Evolutionary conservation across 495 filamentous ascomycete genomes (phyloP).

Genomic region (Tuber melanosporum): DNA sequence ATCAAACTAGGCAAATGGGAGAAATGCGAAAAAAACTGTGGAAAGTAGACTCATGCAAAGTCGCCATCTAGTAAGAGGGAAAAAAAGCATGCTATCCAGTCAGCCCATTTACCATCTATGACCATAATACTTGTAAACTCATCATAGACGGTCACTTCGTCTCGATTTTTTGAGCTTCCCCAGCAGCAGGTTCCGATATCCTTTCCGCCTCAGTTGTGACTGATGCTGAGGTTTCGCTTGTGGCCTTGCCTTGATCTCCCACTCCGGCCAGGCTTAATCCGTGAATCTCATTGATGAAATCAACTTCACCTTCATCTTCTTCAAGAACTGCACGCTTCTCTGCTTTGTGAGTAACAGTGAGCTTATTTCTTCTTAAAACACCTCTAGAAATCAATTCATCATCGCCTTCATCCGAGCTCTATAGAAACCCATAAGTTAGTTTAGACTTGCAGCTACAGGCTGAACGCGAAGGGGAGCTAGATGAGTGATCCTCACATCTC

Average conservation of each 20-base stretch:
- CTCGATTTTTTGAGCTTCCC: background rate
- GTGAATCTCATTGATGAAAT: constrained; percentile 24
- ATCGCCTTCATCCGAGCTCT: constrained; percentile 40
- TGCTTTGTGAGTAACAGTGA: constrained; percentile 35
- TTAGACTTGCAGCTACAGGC: background rate
- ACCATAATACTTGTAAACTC: background rate
- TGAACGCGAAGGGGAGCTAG: background rate
- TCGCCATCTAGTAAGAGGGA: background rate
- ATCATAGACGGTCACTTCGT: background rate
- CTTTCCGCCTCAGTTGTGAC: background rate
- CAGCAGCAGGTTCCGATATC: background rate
- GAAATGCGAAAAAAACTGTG: background rate
- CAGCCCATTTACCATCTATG: background rate
- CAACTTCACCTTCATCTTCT: constrained; percentile 36
- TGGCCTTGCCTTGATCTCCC: constrained; percentile 13
- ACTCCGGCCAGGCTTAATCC: background rate
- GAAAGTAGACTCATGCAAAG: background rate
- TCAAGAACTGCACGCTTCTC: constrained; percentile 35
- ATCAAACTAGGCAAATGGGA: background rate
- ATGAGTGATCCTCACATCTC: constrained; percentile 27
- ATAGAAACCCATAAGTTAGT: constrained; percentile 19
- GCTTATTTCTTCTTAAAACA: constrained; percentile 26
- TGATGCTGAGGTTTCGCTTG: background rate
- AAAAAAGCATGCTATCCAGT: background rate
- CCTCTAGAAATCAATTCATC: constrained; percentile 25